phyloP scores from a whole-genome alignment of 1,284 basidiomycete species.

The Heterobasidion irregulare region DNA sequence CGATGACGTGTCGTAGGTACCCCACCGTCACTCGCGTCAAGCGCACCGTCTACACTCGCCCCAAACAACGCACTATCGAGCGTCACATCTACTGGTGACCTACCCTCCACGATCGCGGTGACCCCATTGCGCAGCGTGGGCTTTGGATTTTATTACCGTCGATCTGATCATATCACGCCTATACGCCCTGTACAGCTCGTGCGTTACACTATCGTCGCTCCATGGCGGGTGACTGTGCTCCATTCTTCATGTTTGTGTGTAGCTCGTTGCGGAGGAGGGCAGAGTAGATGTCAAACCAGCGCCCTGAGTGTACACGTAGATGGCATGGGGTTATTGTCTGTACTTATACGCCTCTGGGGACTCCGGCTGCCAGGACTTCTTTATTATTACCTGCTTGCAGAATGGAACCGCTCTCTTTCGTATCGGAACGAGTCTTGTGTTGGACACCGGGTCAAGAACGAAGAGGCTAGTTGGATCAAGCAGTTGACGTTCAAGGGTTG shows the following conservation, averaged over 20 bases:
- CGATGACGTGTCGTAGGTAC: conserved; percentile 34
- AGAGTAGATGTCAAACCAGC: not conserved
- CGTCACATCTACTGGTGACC: conserved; percentile 64
- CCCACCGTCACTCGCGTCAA: conserved; percentile 65
- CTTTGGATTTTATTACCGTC: not conserved
- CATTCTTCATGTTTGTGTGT: too few relatives aligned
- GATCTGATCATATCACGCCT: not conserved
- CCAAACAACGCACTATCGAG: conserved; percentile 49
- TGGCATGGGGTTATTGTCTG: not conserved
- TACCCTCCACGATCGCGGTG: not conserved
- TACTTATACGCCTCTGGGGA: not conserved
- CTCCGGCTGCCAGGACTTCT: not conserved
- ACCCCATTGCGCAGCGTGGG: not conserved
- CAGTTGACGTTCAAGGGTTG: too few relatives aligned
- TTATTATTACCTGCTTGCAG: not conserved
- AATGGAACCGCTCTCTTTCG: too few relatives aligned
- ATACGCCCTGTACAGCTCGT: not conserved
- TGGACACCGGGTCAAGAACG: too few relatives aligned
- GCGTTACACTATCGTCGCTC: not conserved
- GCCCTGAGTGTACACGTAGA: not conserved
- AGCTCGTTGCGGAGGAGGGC: too few relatives aligned
- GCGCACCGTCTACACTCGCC: conserved; percentile 53
- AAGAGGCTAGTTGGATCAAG: too few relatives aligned
- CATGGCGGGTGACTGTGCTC: not conserved
- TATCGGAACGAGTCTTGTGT: too few relatives aligned